Conservation (phyloP, 78 protist species). For the Speleostelium caveatum region DNA sequence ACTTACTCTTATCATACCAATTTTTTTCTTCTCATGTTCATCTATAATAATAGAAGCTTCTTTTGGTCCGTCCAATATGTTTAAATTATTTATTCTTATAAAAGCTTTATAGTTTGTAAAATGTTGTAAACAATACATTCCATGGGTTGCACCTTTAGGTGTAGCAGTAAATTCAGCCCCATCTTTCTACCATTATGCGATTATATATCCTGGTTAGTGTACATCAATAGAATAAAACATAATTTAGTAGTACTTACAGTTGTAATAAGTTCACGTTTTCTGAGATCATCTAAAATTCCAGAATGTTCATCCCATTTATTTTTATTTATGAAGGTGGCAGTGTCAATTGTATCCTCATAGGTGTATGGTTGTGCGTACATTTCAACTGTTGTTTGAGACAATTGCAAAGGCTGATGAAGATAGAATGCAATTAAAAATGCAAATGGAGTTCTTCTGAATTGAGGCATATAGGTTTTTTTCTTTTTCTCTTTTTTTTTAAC, state of each 20-base stretch:
- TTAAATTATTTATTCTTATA: too few relatives aligned
- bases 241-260: too few relatives aligned
- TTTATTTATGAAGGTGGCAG: not conserved
- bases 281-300: not conserved
- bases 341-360: not conserved
- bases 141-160: not conserved
- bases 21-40: not conserved
- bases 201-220: not conserved
- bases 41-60: conserved; percentile 2
- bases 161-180: not conserved
- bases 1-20: not conserved
- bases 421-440: not conserved
- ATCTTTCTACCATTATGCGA: not conserved
- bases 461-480: not conserved
- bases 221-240: too few relatives aligned
- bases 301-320: not conserved
- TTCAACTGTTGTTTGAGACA: not conserved
- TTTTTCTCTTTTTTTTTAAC: not conserved
- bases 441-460: not conserved
- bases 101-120: not conserved
- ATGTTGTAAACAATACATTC: too few relatives aligned
- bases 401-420: not conserved
- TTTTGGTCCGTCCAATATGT: not conserved
- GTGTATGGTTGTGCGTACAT: not conserved
- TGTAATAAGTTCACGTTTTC: too few relatives aligned